Percentiles rank a stretch among this genome's conserved stretches.
phyloP scores from a whole-genome alignment of 2,329 filamentous ascomycete species.

The Microsporum audouinii region DNA sequence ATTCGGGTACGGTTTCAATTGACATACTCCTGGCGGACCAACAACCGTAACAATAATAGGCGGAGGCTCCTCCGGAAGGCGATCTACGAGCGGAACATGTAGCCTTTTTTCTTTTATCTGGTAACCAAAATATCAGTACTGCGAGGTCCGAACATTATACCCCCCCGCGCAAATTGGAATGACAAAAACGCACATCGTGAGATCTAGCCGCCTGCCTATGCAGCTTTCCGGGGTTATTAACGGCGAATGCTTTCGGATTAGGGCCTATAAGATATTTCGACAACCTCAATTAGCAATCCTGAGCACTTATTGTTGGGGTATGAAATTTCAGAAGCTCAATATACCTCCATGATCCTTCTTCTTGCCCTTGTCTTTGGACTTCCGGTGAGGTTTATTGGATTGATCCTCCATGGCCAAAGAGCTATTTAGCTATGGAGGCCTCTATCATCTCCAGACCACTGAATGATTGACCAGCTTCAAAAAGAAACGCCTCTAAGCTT shows the following conservation, averaged over 20 bases:
- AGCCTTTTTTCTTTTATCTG: slow-evolving; percentile 90
- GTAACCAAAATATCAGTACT: slow-evolving; percentile 11
- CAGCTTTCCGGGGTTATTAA: slow-evolving; percentile 67
- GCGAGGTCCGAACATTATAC: neutral
- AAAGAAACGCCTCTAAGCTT: neutral
- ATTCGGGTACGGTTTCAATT: neutral
- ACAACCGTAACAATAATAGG: slow-evolving; percentile 89
- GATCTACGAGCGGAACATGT: slow-evolving; percentile 92
- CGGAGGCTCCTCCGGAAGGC: slow-evolving; percentile 87
- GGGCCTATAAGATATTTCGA: slow-evolving; percentile 40
- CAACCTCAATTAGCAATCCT: neutral
- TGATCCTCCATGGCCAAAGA: slow-evolving; percentile 61
- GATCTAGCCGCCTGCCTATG: slow-evolving; percentile 53
- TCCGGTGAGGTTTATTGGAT: slow-evolving; percentile 71
- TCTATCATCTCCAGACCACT: neutral
- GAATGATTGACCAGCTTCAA: neutral
- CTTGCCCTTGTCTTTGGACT: slow-evolving; percentile 81
- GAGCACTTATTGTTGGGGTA: neutral
- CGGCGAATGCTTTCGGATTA: slow-evolving; percentile 86
- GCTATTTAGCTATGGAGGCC: neutral
- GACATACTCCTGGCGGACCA: slow-evolving; percentile 71
- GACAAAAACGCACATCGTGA: slow-evolving; percentile 37
- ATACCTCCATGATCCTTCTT: slow-evolving; percentile 23
- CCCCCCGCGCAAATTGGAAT: neutral
- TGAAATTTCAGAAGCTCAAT: slow-evolving; percentile 3